These are phyloP conservation scores for Mycosphaerella sp. DNA, from an alignment of 2,329 filamentous ascomycete species.

Conservation along the genomic window DNA sequence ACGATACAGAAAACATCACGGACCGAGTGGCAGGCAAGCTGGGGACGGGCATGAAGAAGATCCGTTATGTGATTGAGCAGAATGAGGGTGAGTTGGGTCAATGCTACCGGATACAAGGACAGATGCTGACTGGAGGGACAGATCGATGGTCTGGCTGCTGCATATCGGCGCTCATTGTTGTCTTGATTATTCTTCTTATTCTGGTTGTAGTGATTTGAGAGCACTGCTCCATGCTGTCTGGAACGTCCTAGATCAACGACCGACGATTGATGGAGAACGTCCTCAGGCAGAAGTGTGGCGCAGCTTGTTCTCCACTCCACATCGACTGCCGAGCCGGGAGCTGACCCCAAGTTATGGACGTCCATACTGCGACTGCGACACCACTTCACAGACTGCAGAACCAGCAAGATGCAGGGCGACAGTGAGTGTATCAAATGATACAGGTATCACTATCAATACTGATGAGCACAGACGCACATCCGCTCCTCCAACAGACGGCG, in stretches of 20 bases:
- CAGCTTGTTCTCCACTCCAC: constrained; percentile 9
- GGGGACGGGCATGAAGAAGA: constrained; percentile 77
- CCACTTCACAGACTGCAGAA: neutral
- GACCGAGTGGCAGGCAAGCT: constrained; percentile 83
- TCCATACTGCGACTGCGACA: neutral
- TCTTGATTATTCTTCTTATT: constrained; percentile 78
- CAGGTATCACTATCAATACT: neutral
- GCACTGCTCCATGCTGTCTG: neutral
- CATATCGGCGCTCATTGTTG: constrained; percentile 79
- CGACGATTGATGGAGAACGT: neutral
- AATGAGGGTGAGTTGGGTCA: constrained; percentile 70
- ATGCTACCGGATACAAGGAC: neutral
- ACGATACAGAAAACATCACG: constrained; percentile 74
- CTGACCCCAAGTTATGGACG: neutral
- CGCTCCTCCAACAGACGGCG: constrained; percentile 83
- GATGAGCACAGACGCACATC: constrained; percentile 54
- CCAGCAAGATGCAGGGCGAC: constrained; percentile 30
- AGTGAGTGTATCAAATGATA: constrained; percentile 15
- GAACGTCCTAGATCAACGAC: neutral
- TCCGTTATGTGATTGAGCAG: constrained; percentile 73
- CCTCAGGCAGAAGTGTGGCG: constrained; percentile 16
- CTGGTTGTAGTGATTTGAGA: constrained; percentile 61
- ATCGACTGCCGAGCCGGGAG: constrained; percentile 3
- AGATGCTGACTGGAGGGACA: constrained; percentile 30
- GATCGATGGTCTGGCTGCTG: constrained; percentile 78